phyloP scores from a whole-genome alignment of 2,329 filamentous ascomycete species.

The Parafenestella ontariensis region DNA sequence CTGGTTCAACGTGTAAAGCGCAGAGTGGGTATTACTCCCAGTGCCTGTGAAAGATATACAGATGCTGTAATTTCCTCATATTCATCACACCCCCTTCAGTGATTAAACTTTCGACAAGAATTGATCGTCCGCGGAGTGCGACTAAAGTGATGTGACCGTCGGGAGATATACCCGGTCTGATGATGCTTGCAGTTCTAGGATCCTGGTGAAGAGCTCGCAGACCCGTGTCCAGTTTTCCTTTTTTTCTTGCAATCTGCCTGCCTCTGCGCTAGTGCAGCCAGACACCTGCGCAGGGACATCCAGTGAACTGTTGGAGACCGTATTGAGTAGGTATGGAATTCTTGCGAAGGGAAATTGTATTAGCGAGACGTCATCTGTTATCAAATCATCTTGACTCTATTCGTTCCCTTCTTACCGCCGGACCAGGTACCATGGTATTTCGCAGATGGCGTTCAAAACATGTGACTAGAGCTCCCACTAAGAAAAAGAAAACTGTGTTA shows the following conservation, averaged over 20 bases:
- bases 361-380: not conserved
- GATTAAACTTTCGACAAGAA: not conserved
- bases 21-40: slow-evolving; percentile 37
- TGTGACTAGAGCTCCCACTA: not conserved
- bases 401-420: too few relatives aligned
- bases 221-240: not conserved
- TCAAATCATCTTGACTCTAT: too few relatives aligned
- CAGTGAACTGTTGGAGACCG: not conserved
- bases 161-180: not conserved
- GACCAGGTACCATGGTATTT: too few relatives aligned
- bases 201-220: not conserved
- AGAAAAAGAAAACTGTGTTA: too few relatives aligned
- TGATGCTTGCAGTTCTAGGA: not conserved
- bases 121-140: not conserved
- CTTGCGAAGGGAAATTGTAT: not conserved
- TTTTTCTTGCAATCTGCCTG: not conserved
- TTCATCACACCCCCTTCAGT: not conserved
- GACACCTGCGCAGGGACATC: not conserved
- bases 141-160: not conserved
- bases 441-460: not conserved
- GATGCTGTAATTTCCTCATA: not conserved
- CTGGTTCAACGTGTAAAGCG: slow-evolving; percentile 27
- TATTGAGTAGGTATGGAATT: not conserved
- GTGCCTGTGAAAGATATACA: slow-evolving; percentile 15
- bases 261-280: not conserved